Base-by-base conservation (phyloP, 345 rosid species). In the Firmiana major region DNA sequence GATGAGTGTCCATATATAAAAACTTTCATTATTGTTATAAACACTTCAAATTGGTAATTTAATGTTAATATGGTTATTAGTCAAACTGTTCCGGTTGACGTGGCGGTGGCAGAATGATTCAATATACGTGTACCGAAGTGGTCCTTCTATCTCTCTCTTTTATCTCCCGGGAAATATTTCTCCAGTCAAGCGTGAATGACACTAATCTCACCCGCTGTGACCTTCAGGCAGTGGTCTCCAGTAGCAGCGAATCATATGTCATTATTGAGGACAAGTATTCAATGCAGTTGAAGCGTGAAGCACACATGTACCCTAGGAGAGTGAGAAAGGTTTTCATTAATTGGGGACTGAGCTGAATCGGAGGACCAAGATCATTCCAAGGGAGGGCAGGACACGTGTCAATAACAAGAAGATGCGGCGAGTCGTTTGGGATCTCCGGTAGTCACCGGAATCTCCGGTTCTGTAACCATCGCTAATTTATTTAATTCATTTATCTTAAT, bases 321-420 rank as follows among this genome's bases (percentile, higher is more conserved):
- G 77, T 74, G 77, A 63, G 53, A 24, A 22, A 22, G 26, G 54
- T 40, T 58, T 62, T 28, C 31, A 4, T 75, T 75, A 15, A 70
- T 63, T 63, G 69, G 59, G 34, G 34, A 31, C 34, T 3, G 0
- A 31, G 34, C 34, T 31, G 34, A 31, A 31, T 31, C 34, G 34
- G 34, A 31, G 58, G 57, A 40, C 42, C 53, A 59, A 45, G 38
- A 48, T 54, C 51, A 40, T 38, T 73, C 21, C 3, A 7, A 48
- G 43, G 15, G 6, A 22, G 51, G 11, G 48, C 1, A 4, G 11
- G 65, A 58, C 66, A 73, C 66, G 51, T 73, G 66, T 73, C 66
- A 73, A 4, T 7, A 57, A 73, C 7, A 8, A 62, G 45, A 60
- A 34, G 78, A 89, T 78, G 86, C 89, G 86, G 89, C 88, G 80